phyloP scores from a whole-genome alignment of 306 rosid genomes.

The Castanea sativa region DNA sequence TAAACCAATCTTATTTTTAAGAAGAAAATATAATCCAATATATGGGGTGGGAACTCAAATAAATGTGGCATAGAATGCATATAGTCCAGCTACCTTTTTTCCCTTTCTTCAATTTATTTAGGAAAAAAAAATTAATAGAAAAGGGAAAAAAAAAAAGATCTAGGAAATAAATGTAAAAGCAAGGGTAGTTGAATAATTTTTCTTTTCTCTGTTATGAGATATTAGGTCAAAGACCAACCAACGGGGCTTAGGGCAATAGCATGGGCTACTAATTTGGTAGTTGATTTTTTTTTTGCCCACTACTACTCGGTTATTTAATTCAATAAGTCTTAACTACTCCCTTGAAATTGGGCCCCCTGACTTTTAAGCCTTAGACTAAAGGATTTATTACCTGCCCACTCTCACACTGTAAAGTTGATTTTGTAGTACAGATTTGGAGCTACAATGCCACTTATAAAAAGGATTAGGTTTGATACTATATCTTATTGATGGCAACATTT shows the following conservation, averaged over 20 bases:
- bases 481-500: neutral
- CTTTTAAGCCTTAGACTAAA: slow-evolving; percentile 1
- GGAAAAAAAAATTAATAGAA: too few species aligned
- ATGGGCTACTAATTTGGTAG: slow-evolving; percentile 20
- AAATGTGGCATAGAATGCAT: too few species aligned
- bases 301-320: slow-evolving; percentile 38
- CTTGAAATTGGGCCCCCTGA: slow-evolving; percentile 20
- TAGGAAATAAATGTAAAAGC: too few species aligned
- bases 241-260: neutral
- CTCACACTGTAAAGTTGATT: neutral
- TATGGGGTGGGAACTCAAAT: too few species aligned
- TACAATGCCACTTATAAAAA: neutral
- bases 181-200: too few species aligned
- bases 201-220: too few species aligned
- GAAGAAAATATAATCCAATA: too few species aligned
- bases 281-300: slow-evolving; percentile 3
- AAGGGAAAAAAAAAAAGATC: too few species aligned
- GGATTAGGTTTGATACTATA: neutral
- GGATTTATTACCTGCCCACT: slow-evolving; percentile 22
- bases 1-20: too few species aligned
- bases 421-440: neutral
- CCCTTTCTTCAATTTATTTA: too few species aligned
- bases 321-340: slow-evolving; percentile 41
- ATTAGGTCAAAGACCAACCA: neutral
- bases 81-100: too few species aligned